Base-by-base conservation (phyloP, 176 grass and related monocot genomes). In the Alopecurus myosuroides region DNA sequence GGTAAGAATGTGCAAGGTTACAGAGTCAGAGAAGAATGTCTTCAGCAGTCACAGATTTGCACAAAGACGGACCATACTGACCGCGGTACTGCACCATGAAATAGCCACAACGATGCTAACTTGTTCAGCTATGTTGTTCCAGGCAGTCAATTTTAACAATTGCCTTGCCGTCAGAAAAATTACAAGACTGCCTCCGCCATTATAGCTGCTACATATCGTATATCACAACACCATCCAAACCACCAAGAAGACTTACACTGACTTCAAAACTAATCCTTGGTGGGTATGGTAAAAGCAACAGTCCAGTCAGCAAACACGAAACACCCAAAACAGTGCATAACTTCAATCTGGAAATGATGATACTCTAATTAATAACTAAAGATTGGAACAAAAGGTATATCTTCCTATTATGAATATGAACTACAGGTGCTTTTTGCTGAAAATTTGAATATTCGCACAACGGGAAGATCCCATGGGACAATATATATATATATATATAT, bases 101-200 rank as follows among this genome's bases (percentile, higher is more conserved):
- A 85, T 4, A 45, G 49, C 36, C 64, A 50, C 74, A 23, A 69
- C 41, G 41, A 30, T 77, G 58, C 79, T 89, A 78, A 95, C 92
- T 69, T 95, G 95, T 76, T 34, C 90, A 79, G 70, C 82, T 97
- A 77, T 93, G 88, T 86, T 94, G 92, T 68, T 91, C 92, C 70
- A 91, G 80, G 90, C 85, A 89, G 40, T 98, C 92, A 82, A 94
- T 97, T 90, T 94, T 93, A 61, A 94, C 95, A 84, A 80, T 77
- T 35, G 87, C 92, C 80, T 70, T 92, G 79, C 86, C 90, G 82
- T 98, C 87, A 88, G 87, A 89, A 86, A 93, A 95, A n/a, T n/a
- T 33, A 93, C 88, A 81, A 74, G 80, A 77, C 80, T 93, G 44
- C 88, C 12, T 0, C 12, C 13, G 13, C 45, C 5, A 46, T 46